Evolutionary conservation across 2,329 filamentous ascomycete genomes (phyloP).

Genomic region (Amauroascus niger): DNA sequence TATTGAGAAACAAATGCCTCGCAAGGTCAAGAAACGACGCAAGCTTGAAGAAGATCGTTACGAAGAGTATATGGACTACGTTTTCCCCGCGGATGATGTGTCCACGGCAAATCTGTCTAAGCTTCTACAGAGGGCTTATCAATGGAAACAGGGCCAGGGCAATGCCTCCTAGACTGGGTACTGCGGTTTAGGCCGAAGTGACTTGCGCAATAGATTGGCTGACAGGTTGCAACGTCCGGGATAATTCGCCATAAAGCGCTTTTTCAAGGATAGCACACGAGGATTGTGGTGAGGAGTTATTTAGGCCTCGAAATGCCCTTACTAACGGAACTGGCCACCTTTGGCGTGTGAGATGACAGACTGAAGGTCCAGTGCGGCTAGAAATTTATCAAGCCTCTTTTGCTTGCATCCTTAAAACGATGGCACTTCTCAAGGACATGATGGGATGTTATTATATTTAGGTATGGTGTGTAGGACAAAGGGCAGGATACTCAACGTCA

Average conservation of each 20-base stretch:
- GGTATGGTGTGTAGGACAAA: too few relatives aligned
- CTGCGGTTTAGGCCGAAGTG: background rate
- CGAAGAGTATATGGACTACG: constrained; percentile 94
- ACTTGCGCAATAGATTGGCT: background rate
- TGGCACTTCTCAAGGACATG: too few relatives aligned
- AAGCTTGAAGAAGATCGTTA: constrained; percentile 85
- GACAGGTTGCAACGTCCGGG: background rate
- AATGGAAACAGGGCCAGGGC: constrained; percentile 62
- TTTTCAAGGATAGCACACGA: background rate
- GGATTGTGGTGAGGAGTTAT: background rate
- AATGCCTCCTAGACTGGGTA: background rate
- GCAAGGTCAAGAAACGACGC: constrained; percentile 82
- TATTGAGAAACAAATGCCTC: constrained; percentile 88
- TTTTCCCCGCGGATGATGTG: constrained; percentile 92
- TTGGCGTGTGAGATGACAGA: background rate
- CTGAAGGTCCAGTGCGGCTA: too few relatives aligned
- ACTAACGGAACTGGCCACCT: background rate
- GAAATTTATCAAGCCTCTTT: too few relatives aligned
- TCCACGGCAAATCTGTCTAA: constrained; percentile 73
- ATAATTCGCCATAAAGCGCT: background rate
- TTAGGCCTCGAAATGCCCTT: background rate
- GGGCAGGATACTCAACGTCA: too few relatives aligned
- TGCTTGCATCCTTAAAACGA: too few relatives aligned
- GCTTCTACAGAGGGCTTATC: constrained; percentile 73
- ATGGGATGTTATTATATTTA: too few relatives aligned